Evolutionary conservation across 2,329 filamentous ascomycete species (phyloP).

Genomic region (Claviceps paspali): DNA sequence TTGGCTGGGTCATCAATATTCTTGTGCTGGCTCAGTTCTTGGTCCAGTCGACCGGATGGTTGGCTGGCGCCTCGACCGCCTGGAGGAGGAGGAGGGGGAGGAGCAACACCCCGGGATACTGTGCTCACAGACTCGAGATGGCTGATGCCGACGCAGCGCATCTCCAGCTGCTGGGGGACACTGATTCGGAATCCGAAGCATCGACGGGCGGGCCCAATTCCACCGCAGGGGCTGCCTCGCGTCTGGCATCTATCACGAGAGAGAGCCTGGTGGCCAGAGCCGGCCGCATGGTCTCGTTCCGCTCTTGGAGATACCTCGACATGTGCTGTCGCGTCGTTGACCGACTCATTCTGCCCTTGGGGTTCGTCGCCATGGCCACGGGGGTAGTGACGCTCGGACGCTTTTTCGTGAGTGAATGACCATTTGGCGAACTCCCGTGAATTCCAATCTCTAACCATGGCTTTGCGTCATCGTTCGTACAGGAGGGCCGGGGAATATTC

Average conservation of each 20-base stretch:
- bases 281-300: conserved; percentile 38
- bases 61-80: conserved; percentile 24
- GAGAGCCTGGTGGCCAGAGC: conserved; percentile 37
- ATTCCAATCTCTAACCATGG: too few relatives aligned
- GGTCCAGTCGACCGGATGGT: conserved; percentile 48
- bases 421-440: too few relatives aligned
- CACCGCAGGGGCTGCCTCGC: conserved; percentile 25
- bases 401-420: conserved; percentile 68
- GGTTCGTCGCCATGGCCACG: conserved; percentile 55
- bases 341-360: conserved; percentile 61
- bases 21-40: conserved; percentile 54
- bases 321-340: conserved; percentile 55
- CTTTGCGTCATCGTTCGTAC: too few relatives aligned
- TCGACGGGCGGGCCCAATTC: conserved; percentile 50
- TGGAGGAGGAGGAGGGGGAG: too few relatives aligned
- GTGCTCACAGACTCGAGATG: conserved; percentile 43
- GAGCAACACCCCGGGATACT: conserved; percentile 10
- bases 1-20: conserved; percentile 73
- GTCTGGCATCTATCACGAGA: conserved; percentile 22
- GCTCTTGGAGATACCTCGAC: conserved; percentile 41
- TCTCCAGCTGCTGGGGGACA: neutral
- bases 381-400: conserved; percentile 67
- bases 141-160: conserved; percentile 35
- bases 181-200: conserved; percentile 52
- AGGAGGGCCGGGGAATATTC: conserved; percentile 58